Base-by-base conservation (phyloP, 2,329 filamentous ascomycete species). In the Pyricularia pennisetigena region DNA sequence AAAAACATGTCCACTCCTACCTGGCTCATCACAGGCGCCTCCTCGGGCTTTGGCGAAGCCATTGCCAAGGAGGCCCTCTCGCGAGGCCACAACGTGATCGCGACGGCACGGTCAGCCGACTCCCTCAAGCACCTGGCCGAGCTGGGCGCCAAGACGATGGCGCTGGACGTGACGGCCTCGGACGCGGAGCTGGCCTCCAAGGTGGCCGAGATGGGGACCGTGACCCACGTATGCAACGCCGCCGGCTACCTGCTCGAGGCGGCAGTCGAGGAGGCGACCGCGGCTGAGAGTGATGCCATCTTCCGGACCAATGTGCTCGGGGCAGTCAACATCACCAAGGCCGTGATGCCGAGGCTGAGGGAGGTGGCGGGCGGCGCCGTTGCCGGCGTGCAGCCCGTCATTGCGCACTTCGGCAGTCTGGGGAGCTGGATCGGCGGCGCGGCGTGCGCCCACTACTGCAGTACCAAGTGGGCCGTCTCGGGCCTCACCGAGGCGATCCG, bases 381-480 rank as follows among this genome's bases (percentile, higher is more conserved):
- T 6, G 20, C 65, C 9, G 32, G 35, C 4, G n/a, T 29, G 28
- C 49, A 23, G 41, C 65, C 49, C 16, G 66, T 67, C 14, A 4
- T 67, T 9, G 66, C 66, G n/a, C 57, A 67, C 57, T 67, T 67
- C 24, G 66, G 66, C n/a, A 67, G 66, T 57, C 6, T 67, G 4
- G 66, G 57, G 26, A 62, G 54, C 66, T 67, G 66, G 66, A 26
- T 41, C 14, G 54, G 54, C 29, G 16, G 16, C 28, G 28, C 66
- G 57, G 66, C 66, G 3, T 29, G 6, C 77, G 86, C 92, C 0
- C 94, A 94, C 0, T 88, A 88, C 70, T 92, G 90, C 0, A 80
- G 86, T 0, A 90, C 87, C 0, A 94, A 97, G 78, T 97, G 93
- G 93, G 83, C 85, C 1, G 79, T 95, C 29, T 87, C 86, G 32